Percentiles rank a stretch among this genome's conserved stretches.
Conservation (phyloP, 1,284 basidiomycete species). For the Puccinia triticina region DNA sequence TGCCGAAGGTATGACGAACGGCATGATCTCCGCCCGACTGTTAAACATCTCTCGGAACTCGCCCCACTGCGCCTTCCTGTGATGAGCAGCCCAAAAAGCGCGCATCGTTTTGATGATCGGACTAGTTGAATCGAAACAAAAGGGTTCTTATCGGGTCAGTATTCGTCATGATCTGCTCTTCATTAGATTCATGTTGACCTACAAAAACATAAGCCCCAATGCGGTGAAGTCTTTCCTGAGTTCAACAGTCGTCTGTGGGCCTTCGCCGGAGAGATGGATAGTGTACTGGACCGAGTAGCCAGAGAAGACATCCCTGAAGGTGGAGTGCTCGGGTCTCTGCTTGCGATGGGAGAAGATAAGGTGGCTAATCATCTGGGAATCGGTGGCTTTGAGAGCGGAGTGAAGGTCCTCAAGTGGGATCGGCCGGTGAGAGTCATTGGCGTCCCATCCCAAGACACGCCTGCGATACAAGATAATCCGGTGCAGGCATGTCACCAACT, state of each 20-base stretch:
- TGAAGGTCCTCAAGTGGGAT: neutral
- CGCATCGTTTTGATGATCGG: slow-evolving; percentile 1
- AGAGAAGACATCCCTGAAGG: neutral
- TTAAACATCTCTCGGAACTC: neutral
- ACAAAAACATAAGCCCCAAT: neutral
- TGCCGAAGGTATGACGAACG: neutral
- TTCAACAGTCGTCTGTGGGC: neutral
- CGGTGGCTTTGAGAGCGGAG: neutral
- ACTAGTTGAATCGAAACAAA: neutral
- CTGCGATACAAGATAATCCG: neutral
- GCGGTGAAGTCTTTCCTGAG: neutral
- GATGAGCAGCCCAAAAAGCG: neutral
- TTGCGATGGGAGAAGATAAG: neutral
- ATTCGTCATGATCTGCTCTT: too few species aligned
- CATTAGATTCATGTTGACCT: neutral
- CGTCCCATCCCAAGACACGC: neutral
- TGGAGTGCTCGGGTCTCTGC: too few species aligned
- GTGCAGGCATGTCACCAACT: neutral
- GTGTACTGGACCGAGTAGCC: neutral
- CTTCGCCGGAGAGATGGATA: neutral
- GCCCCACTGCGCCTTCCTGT: neutral
- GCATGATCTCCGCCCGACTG: neutral
- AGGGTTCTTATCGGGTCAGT: neutral
- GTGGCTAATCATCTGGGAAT: neutral
- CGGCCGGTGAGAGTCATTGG: neutral